Evolutionary conservation across 2,329 filamentous ascomycete species (phyloP).

Genomic region (Talaromyces sp.): DNA sequence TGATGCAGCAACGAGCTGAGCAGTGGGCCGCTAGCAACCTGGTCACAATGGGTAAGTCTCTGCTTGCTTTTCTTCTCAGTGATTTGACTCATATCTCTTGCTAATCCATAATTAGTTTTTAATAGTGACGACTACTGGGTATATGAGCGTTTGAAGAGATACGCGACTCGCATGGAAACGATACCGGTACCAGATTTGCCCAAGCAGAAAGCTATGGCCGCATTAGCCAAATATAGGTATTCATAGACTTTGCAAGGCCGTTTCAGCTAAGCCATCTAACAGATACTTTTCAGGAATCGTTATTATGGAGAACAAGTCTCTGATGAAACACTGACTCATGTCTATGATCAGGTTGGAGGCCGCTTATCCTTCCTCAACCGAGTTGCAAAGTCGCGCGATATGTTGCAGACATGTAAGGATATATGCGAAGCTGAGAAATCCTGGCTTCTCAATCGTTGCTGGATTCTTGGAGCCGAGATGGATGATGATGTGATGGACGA

Average conservation of each 20-base stretch:
- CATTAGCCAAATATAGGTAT: constrained; percentile 66
- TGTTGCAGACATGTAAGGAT: constrained; percentile 70
- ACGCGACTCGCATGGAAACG: constrained; percentile 92
- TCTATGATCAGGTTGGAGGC: constrained; percentile 85
- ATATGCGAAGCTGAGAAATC: constrained; percentile 70
- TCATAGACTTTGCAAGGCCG: not conserved
- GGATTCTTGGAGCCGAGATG: constrained; percentile 71
- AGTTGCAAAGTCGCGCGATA: constrained; percentile 80
- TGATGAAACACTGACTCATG: constrained; percentile 60
- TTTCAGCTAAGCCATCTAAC: not conserved
- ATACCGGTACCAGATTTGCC: constrained; percentile 79
- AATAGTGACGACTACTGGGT: constrained; percentile 99
- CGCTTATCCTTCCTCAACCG: constrained; percentile 82
- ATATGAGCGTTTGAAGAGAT: constrained; percentile 87
- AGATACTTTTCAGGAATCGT: constrained; percentile 50
- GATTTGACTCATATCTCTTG: not conserved
- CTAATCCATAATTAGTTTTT: constrained; percentile 56
- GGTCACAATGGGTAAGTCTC: constrained; percentile 61
- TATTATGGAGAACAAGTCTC: constrained; percentile 64
- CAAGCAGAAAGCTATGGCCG: constrained; percentile 70
- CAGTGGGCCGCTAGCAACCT: constrained; percentile 92
- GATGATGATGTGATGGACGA: constrained; percentile 99
- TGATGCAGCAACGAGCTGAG: constrained; percentile 92
- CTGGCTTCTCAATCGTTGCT: constrained; percentile 76
- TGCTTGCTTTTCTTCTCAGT: not conserved